Evolutionary conservation across 140 eudicot genomes (phyloP).

Genomic region (Ambrosia hybrid): DNA sequence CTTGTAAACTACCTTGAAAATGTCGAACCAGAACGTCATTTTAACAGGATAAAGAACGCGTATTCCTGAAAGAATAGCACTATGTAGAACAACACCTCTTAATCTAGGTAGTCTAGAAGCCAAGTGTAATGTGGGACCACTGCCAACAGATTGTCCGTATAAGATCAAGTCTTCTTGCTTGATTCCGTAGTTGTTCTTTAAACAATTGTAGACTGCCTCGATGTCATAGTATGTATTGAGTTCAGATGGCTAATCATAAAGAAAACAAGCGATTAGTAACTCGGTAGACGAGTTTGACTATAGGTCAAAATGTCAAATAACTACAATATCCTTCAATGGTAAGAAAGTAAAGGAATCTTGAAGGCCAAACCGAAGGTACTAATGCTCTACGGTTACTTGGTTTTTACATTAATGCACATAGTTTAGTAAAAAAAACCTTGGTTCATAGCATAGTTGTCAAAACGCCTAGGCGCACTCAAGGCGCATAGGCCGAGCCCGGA

Average conservation of each 20-base stretch:
- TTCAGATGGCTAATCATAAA: conserved; percentile 69
- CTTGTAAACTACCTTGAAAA: conserved; percentile 53
- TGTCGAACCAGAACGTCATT: conserved; percentile 89
- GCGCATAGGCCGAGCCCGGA: too few relatives aligned
- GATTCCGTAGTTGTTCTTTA: conserved; percentile 64
- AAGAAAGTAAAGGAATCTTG: not conserved
- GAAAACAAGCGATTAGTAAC: conserved; percentile 24
- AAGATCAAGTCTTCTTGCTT: conserved; percentile 79
- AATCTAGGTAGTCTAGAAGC: conserved; percentile 62
- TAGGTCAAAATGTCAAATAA: not conserved
- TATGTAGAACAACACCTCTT: conserved; percentile 78
- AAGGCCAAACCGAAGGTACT: not conserved
- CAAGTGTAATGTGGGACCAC: conserved; percentile 85
- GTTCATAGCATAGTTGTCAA: too few relatives aligned
- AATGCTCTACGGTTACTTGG: not conserved
- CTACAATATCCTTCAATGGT: conserved; percentile 13
- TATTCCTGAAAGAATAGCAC: conserved; percentile 89
- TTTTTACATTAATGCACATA: conserved; percentile 15
- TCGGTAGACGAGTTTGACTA: not conserved
- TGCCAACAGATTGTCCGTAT: conserved; percentile 86
- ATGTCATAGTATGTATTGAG: conserved; percentile 77
- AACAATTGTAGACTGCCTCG: conserved; percentile 79
- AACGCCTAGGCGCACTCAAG: too few relatives aligned
- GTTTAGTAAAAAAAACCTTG: not conserved
- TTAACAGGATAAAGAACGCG: conserved; percentile 77